These are phyloP conservation scores for Ajuga reptans DNA, from an alignment of 305 asterid species.

Conservation along the genomic window DNA sequence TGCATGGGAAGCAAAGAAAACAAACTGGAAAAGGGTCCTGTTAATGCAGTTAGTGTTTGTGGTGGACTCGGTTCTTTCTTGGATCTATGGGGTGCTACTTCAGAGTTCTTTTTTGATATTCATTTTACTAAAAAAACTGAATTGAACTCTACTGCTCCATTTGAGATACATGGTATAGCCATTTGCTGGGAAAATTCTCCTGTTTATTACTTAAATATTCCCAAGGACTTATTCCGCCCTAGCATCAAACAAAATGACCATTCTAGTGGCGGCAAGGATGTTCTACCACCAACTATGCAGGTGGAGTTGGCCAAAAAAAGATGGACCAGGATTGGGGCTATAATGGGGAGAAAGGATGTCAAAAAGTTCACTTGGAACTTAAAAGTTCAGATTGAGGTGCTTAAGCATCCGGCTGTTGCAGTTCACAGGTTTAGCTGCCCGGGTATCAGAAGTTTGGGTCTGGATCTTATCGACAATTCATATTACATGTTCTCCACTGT, in stretches of 20 bases:
- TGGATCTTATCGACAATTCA: slow-evolving; percentile 59
- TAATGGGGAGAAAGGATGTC: slow-evolving; percentile 57
- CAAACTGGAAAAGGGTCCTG: slow-evolving; percentile 57
- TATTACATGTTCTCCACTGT: slow-evolving; percentile 54
- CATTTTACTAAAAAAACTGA: slow-evolving; percentile 73
- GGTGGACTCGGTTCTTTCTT: slow-evolving; percentile 85
- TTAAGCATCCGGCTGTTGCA: slow-evolving; percentile 70
- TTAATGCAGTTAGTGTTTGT: slow-evolving; percentile 53
- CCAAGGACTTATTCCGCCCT: slow-evolving; percentile 64
- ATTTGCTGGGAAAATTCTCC: slow-evolving; percentile 87
- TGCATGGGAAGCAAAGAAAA: slow-evolving; percentile 31
- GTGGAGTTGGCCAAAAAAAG: slow-evolving; percentile 63
- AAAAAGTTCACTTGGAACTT: slow-evolving; percentile 77
- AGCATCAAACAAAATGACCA: slow-evolving; percentile 33
- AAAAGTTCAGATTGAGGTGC: slow-evolving; percentile 84
- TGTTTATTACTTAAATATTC: slow-evolving; percentile 74
- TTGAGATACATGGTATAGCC: slow-evolving; percentile 85
- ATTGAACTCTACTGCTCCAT: slow-evolving; percentile 51
- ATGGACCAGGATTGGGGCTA: slow-evolving; percentile 62
- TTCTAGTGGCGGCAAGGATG: slow-evolving; percentile 32
- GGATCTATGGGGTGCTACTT: slow-evolving; percentile 59
- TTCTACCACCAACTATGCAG: slow-evolving; percentile 39
- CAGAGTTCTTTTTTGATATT: slow-evolving; percentile 72
- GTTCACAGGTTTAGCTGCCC: slow-evolving; percentile 49
- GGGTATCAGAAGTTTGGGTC: slow-evolving; percentile 53